phyloP scores from a whole-genome alignment of 2,329 filamentous ascomycete species.

The Xylariaceae sp. region DNA sequence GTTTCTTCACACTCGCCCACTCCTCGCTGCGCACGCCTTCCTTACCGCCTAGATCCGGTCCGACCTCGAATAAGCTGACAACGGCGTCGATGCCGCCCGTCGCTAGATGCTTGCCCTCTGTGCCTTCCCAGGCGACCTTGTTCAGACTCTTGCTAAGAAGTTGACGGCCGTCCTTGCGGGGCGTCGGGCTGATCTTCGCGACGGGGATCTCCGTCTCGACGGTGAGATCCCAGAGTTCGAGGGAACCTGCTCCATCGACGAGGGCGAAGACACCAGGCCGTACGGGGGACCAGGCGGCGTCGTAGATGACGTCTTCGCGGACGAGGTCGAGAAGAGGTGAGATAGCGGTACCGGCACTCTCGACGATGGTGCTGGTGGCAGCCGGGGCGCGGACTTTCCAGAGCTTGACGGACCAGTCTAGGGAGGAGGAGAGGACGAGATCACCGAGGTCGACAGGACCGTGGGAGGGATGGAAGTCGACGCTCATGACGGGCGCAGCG shows the following conservation, averaged over 20 bases:
- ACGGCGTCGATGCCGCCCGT: constrained; percentile 89
- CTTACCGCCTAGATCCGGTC: constrained; percentile 72
- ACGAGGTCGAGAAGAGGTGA: constrained; percentile 81
- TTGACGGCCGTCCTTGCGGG: constrained; percentile 56
- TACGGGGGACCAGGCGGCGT: constrained; percentile 89
- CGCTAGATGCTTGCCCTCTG: constrained; percentile 79
- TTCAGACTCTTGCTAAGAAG: constrained; percentile 84
- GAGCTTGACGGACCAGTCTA: constrained; percentile 96
- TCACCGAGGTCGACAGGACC: constrained; percentile 94
- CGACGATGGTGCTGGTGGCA: constrained; percentile 57
- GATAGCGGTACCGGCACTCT: constrained; percentile 47
- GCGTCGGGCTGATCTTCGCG: constrained; percentile 68
- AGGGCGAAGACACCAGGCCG: constrained; percentile 92
- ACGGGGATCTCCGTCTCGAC: constrained; percentile 89
- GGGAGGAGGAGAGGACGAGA: constrained; percentile 80
- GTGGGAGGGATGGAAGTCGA: constrained; percentile 88
- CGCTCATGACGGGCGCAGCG: constrained; percentile 88
- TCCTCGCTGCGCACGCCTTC: constrained; percentile 81
- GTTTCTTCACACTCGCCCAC: constrained; percentile 88
- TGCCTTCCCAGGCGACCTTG: constrained; percentile 88
- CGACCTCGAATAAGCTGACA: constrained; percentile 89
- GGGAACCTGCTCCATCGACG: constrained; percentile 84
- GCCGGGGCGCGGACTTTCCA: constrained; percentile 89
- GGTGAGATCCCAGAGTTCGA: constrained; percentile 94
- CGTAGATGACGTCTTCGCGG: constrained; percentile 94